Evolutionary conservation across 768 basidiomycete genomes (phyloP), one percentile per base, ranked within the genome.

Genomic region (Astraeus odoratus): DNA sequence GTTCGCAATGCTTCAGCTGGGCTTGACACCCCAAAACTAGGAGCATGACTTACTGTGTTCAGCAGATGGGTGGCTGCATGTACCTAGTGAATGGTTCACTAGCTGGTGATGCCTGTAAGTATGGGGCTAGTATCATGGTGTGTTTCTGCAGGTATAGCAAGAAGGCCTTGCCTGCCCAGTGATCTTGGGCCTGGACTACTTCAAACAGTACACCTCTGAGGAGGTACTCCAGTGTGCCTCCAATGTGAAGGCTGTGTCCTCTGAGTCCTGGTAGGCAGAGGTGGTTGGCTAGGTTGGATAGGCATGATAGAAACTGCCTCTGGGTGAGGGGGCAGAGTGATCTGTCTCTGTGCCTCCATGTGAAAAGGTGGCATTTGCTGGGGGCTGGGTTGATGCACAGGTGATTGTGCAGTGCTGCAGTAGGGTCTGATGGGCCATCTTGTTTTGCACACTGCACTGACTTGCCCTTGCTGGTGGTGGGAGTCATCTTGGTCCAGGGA

Each of bases 111-210:
- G n/a, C n/a, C n/a, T n/a, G n/a, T n/a, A n/a, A n/a, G n/a, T n/a
- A n/a, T n/a, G n/a, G n/a, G n/a, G n/a, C n/a, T n/a, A n/a, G n/a
- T n/a, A 61, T 50, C 20, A 47, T 50, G 0, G 54, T 52, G 46
- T 66, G 66, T 9, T 61, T 52, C 1, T 53, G 44, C 0, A 67
- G 56, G 30, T 67, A 67, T 1, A 56, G 13, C 0, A 33, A 13
- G 43, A 67, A 67, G 0, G 64, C 49, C 13, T 64, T 57, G 15
- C 62, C 56, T 4, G 50, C 54, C 67, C 67, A 70, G 1, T 58
- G 43, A 0, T 67, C 67, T 18, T 16, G 15, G 4, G 35, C 10
- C 10, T 36, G 15, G n/a, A 63, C 57, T 1, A 63, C 47, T n/a
- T 54, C 51, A 10, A 55, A 49, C 0, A 37, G 47, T 12, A 57